These are phyloP conservation scores for Dioscorea cayenensis DNA, from an alignment of 116 monocot genomes.

Conservation along the genomic window DNA sequence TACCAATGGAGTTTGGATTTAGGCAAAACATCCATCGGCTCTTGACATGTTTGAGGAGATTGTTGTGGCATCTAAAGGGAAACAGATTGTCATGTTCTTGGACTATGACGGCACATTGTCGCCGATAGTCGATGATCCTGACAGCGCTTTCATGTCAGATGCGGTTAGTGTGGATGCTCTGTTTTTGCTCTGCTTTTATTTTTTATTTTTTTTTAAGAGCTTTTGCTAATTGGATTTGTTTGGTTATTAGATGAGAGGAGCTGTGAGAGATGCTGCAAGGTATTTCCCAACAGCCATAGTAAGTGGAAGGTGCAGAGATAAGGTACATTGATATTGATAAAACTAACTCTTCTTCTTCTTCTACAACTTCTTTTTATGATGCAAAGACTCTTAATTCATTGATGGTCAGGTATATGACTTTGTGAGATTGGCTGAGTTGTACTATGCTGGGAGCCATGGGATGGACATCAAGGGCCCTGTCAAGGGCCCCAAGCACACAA, in stretches of 20 bases:
- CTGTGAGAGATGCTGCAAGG: slow-evolving; percentile 57
- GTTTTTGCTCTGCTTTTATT: neutral
- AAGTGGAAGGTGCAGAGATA: slow-evolving; percentile 75
- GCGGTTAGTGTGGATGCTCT: slow-evolving; percentile 35
- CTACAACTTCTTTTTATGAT: neutral
- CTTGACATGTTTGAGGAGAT: slow-evolving; percentile 70
- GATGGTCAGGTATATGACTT: slow-evolving; percentile 29
- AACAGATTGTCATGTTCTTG: slow-evolving; percentile 85
- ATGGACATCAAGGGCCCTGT: slow-evolving; percentile 54
- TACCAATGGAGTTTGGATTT: neutral
- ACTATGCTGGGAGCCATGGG: slow-evolving; percentile 65
- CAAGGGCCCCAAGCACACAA: slow-evolving; percentile 8
- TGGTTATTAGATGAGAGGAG: slow-evolving; percentile 68
- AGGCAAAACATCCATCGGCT: slow-evolving; percentile 55
- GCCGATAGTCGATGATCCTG: slow-evolving; percentile 90
- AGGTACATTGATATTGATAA: slow-evolving; percentile 38
- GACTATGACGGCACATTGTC: slow-evolving; percentile 95
- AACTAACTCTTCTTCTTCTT: neutral
- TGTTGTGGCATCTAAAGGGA: slow-evolving; percentile 38
- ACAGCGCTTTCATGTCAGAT: slow-evolving; percentile 74
- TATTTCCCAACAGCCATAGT: slow-evolving; percentile 87
- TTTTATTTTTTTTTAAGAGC: neutral
- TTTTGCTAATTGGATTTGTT: neutral
- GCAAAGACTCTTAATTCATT: neutral
- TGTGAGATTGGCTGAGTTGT: slow-evolving; percentile 40